Conservation (phyloP, 768 basidiomycete species). For the Pholiota microspora region DNA sequence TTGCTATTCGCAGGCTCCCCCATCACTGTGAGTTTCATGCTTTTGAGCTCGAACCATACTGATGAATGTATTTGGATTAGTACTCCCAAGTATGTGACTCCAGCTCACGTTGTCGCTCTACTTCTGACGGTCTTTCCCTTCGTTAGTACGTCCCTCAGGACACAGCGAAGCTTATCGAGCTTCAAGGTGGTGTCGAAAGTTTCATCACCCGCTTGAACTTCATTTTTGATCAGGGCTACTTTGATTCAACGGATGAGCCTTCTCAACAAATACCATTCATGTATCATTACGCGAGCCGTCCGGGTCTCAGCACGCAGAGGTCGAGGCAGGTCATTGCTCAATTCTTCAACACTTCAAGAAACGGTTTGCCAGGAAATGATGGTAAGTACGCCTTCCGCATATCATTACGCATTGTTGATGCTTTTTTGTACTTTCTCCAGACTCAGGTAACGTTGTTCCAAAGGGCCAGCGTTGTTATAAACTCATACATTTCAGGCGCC, state of each 20-base stretch:
- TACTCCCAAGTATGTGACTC: conserved; percentile 50
- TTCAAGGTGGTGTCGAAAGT: conserved; percentile 55
- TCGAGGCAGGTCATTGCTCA: conserved; percentile 54
- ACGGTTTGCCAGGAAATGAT: conserved; percentile 65
- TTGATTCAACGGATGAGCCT: conserved; percentile 62
- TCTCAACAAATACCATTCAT: conserved; percentile 69
- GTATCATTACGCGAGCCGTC: conserved; percentile 66
- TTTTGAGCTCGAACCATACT: neutral
- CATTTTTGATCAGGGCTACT: conserved; percentile 59
- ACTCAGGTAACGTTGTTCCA: conserved; percentile 21
- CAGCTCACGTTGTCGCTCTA: neutral
- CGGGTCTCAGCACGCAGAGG: conserved; percentile 55
- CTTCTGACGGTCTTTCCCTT: neutral
- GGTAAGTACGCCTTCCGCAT: conserved; percentile 33
- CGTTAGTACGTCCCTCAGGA: conserved; percentile 62
- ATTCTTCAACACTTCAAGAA: conserved; percentile 53
- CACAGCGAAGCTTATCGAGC: conserved; percentile 55
- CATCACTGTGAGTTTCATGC: conserved; percentile 41
- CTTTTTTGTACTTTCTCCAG: conserved; percentile 4
- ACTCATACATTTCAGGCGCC: conserved; percentile 36
- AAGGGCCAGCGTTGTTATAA: neutral
- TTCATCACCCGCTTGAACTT: conserved; percentile 57
- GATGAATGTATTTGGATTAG: conserved; percentile 22
- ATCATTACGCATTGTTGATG: neutral
- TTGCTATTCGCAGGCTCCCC: conserved; percentile 42